Evolutionary conservation across 140 eudicot genomes (phyloP), one percentile per base, ranked within the genome.

Genomic region (Erigeron philadelphicus): DNA sequence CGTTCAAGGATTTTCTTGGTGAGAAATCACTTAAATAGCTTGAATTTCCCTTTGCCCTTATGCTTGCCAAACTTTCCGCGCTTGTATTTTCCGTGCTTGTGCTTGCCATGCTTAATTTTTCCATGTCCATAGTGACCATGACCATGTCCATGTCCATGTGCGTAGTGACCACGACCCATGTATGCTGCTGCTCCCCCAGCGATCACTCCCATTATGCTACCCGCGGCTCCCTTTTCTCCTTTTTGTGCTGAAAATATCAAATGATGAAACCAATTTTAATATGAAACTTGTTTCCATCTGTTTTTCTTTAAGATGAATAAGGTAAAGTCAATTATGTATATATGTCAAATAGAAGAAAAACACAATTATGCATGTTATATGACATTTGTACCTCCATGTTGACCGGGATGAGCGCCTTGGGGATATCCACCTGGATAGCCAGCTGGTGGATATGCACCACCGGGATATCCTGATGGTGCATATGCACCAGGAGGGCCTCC

Each of bases 111-210:
- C 67, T 77, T 77, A 48, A 35, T 9, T 65, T 78, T 78, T 66
- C 78, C 78, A 47, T 72, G 70, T 3, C 78, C 78, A 3, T 58
- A 58, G 16, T 71, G 45, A 21, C 81, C 72, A 42, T 71, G 56
- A 18, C 81, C 76, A 23, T 76, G 72, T 70, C 76, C 76, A 7
- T 62, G 80, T 11, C 81, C 81, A 57, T 71, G 82, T 3, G 78
- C 82, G 1, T 78, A 72, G 18, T 78, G 81, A 47, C 81, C 81
- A 11, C 76, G 81, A n/a, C 78, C 78, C 82, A 72, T 59, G 66
- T 78, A 78, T 58, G 82, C 74, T 15, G 82, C 78, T 6, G 82
- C 82, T 72, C 82, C 82, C 57, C 82, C 82, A 0, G 82, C 78
- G 16, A 78, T 66, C 74, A 72, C 8, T 58, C 82, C 82, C 74